These are phyloP conservation scores for Macadamia integrifolia DNA, from an alignment of 164 flowering plant genomes.

Conservation along the genomic window DNA sequence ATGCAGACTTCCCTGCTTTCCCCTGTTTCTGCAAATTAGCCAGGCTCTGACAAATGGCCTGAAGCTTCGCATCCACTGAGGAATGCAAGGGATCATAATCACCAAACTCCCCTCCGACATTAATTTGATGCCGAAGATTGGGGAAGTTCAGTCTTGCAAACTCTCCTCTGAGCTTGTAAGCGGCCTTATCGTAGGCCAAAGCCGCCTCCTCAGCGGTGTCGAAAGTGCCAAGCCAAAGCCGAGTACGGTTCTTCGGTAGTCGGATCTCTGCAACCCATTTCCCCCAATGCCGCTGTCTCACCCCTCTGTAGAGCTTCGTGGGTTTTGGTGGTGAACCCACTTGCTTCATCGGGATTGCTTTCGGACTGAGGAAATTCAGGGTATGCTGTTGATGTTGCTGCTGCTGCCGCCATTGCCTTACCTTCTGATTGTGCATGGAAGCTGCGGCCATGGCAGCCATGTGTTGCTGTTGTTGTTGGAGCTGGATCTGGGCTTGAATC, in stretches of 20 bases:
- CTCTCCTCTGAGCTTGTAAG: slow-evolving; percentile 84
- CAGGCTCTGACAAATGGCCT: slow-evolving; percentile 65
- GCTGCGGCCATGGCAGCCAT: slow-evolving; percentile 6
- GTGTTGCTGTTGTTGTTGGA: slow-evolving; percentile 22
- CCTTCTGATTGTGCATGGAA: slow-evolving; percentile 11
- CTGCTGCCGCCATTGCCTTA: not conserved
- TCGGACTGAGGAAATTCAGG: slow-evolving; percentile 42
- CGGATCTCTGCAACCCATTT: slow-evolving; percentile 97
- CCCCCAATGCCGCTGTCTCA: slow-evolving; percentile 94
- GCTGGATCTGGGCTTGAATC: slow-evolving; percentile 50
- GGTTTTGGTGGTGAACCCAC: slow-evolving; percentile 47
- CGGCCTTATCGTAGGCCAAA: slow-evolving; percentile 83
- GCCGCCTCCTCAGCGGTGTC: slow-evolving; percentile 96
- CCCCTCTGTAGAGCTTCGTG: slow-evolving; percentile 85
- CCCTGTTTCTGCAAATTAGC: slow-evolving; percentile 39
- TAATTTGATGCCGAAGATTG: slow-evolving; percentile 47
- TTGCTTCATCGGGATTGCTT: slow-evolving; percentile 58
- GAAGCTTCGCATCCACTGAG: slow-evolving; percentile 82
- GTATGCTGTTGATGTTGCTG: slow-evolving; percentile 1
- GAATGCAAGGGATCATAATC: slow-evolving; percentile 62
- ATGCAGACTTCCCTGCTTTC: slow-evolving; percentile 3
- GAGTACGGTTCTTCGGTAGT: slow-evolving; percentile 74
- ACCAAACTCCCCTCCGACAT: slow-evolving; percentile 37
- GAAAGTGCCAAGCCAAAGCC: slow-evolving; percentile 93
- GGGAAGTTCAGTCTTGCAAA: slow-evolving; percentile 86